Evolutionary conservation across 495 filamentous ascomycete species (phyloP).

Genomic region (Neurospora sp.): DNA sequence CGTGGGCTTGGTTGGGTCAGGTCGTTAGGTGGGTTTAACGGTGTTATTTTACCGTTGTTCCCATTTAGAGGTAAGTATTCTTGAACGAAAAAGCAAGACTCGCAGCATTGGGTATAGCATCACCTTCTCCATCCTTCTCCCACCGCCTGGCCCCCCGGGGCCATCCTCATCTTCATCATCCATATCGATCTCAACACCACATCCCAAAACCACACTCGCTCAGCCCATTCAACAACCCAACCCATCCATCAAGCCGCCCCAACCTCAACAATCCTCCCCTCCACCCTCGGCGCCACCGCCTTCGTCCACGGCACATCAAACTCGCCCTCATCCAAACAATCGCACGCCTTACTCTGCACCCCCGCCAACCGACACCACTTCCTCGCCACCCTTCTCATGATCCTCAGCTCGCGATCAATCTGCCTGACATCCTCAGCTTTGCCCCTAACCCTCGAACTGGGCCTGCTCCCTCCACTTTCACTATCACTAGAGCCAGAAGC

Average conservation of each 20-base stretch:
- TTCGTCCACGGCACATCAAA: conserved; percentile 66
- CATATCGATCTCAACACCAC: background rate
- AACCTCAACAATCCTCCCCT: conserved; percentile 55
- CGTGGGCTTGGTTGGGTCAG: background rate
- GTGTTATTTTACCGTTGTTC: too few species aligned
- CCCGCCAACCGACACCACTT: conserved; percentile 70
- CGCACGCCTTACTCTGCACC: conserved; percentile 37
- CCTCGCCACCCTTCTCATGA: conserved; percentile 50
- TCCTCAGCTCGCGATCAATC: conserved; percentile 27
- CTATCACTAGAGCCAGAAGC: conserved; percentile 1
- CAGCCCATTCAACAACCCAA: background rate
- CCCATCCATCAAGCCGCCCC: background rate
- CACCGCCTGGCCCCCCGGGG: background rate
- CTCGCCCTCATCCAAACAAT: conserved; percentile 42
- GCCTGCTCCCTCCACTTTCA: background rate
- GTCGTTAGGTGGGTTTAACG: background rate
- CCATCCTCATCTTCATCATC: background rate
- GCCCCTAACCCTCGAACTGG: background rate
- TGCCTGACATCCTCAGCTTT: conserved; percentile 15
- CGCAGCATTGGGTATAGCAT: background rate
- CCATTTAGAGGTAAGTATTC: too few species aligned
- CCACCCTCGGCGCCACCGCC: conserved; percentile 62
- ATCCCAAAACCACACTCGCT: background rate
- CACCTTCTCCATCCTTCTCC: background rate
- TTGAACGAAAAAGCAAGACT: background rate